Evolutionary conservation across 495 filamentous ascomycete species (phyloP), one percentile per base, ranked within the genome.

Genomic region (Daldinia grandis): DNA sequence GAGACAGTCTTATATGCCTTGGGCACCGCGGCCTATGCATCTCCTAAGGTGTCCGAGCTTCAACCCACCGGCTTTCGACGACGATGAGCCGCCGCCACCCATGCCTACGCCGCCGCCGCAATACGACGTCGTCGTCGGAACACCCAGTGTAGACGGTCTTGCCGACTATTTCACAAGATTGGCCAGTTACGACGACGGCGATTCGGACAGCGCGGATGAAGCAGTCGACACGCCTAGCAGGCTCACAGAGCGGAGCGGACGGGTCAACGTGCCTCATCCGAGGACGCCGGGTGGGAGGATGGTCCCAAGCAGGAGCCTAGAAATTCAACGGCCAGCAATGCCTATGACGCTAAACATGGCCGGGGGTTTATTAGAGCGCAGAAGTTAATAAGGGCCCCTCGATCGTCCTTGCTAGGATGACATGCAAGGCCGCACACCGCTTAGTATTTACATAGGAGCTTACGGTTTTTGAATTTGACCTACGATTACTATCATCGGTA

Each of bases 41-140:
- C 85, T 98, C 5, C 77, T 98, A 19, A 89, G 95, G n/a, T 83
- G 85, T 4, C 96, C 96, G 0, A 95, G 92, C 0, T 96, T 91
- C 76, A 93, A 95, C 55, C 95, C 95, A 1, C 95, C 95, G 0
- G 86, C 94, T 0, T 99, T 98, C 71, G 92, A 97, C 62, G 92
- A 91, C 17, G 91, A 97, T 8, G 86, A 89, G 15, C 91, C 95
- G n/a, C 94, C 95, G 2, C 96, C 83, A 24, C 77, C 80, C 10
- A 76, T 95, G 35, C 79, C 92, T 60, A 97, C 94, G 0, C 94
- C 94, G 1, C 95, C 95, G 2, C 95, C 95, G 0, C 89, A 91
- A 58, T 99, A 99, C 69, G 93, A 94, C 17, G 82, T 83, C 27
- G 91, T 98, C 56, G 88, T 97, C n/a, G 91, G 90, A 38, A 86